Percentiles rank a stretch among this genome's conserved stretches.
phyloP scores from a whole-genome alignment of 2,329 filamentous ascomycete genomes.

The Fusarium concolor region DNA sequence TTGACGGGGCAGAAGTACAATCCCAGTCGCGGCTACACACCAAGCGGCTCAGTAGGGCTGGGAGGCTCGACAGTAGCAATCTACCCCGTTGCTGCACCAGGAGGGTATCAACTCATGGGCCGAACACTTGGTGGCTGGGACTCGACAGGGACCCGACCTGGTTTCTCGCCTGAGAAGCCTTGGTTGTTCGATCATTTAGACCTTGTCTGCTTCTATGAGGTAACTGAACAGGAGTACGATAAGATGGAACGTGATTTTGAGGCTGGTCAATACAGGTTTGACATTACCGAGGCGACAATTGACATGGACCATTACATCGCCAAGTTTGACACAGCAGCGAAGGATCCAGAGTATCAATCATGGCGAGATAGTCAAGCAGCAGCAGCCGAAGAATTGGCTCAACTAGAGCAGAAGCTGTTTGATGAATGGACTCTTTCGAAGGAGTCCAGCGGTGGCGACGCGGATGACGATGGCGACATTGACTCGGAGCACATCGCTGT shows the following conservation, averaged over 20 bases:
- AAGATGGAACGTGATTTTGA: constrained; percentile 45
- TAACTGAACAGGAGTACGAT: constrained; percentile 49
- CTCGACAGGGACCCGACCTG: constrained; percentile 47
- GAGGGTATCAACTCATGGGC: constrained; percentile 55
- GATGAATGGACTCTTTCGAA: constrained; percentile 1
- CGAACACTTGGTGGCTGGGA: constrained; percentile 51
- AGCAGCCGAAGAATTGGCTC: not conserved
- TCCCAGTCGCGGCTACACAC: not conserved
- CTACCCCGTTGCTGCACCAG: constrained; percentile 54
- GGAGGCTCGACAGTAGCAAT: constrained; percentile 49
- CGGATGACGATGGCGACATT: not conserved
- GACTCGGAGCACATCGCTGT: not conserved
- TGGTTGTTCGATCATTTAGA: not conserved
- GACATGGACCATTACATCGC: constrained; percentile 47
- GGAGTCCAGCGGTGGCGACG: not conserved
- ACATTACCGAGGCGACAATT: constrained; percentile 43
- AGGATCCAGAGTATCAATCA: not conserved
- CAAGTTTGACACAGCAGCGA: not conserved
- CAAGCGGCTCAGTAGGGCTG: not conserved
- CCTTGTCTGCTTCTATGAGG: constrained; percentile 47
- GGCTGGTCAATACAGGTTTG: constrained; percentile 49
- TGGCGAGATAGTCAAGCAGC: not conserved
- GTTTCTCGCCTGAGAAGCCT: constrained; percentile 47
- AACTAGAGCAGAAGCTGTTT: not conserved
- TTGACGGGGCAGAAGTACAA: constrained; percentile 8